Percentiles rank a stretch among this genome's conserved stretches.
These are phyloP conservation scores for Trichoderma gracile DNA, from an alignment of 2,329 filamentous ascomycete species.

Conservation along the genomic window DNA sequence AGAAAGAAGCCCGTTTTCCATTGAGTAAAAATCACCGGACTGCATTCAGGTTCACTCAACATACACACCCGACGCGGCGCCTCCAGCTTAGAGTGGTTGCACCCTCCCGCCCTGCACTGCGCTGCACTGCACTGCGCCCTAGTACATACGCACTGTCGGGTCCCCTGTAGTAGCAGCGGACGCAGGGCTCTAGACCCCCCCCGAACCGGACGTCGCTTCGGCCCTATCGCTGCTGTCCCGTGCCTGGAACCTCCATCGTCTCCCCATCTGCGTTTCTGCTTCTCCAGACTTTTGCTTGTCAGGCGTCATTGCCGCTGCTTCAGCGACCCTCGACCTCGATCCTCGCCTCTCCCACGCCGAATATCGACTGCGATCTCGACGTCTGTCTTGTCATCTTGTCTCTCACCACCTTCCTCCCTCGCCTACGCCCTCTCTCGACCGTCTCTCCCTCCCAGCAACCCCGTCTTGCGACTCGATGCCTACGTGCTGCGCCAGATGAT, in stretches of 20 bases:
- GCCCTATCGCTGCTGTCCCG: constrained; percentile 24
- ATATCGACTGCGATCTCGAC: background rate
- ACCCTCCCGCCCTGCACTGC: no score
- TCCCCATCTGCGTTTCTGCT: constrained; percentile 15
- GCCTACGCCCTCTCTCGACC: background rate
- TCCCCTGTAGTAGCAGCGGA: background rate
- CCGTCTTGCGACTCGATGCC: constrained; percentile 30
- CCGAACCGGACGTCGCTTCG: constrained; percentile 9
- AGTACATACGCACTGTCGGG: no score
- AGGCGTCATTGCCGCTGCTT: constrained; percentile 9
- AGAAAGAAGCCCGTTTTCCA: background rate
- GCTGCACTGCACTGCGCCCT: no score
- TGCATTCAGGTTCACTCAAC: no score
- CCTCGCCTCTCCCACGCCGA: no score
- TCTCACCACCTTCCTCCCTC: background rate
- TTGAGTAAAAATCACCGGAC: no score
- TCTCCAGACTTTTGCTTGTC: background rate
- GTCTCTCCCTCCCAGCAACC: background rate
- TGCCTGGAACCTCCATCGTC: constrained; percentile 19
- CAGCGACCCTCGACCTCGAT: background rate
- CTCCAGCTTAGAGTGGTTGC: no score
- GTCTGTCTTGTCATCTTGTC: background rate
- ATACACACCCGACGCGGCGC: no score
- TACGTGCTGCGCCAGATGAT: constrained; percentile 42
- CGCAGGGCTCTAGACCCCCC: constrained; percentile 11